These are phyloP conservation scores for Yarrowia osloensis DNA, from an alignment of 805 yeast genomes.

Conservation along the genomic window DNA sequence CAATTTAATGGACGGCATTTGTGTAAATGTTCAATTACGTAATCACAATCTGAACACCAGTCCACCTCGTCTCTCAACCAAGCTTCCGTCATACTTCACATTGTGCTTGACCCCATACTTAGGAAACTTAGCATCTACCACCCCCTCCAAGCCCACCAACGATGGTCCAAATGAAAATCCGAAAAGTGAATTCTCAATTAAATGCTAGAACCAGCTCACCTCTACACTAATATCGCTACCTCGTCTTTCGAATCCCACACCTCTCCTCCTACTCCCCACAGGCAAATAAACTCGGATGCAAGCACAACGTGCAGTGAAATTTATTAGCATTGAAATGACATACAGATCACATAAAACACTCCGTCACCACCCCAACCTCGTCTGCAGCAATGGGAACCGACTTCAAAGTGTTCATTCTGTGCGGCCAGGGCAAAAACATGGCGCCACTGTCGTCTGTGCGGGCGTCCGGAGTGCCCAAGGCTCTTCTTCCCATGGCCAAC, in stretches of 20 bases:
- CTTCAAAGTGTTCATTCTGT: constrained; percentile 84
- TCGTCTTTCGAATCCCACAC: too few relatives aligned
- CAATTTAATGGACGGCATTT: too few relatives aligned
- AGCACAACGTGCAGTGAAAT: constrained; percentile 11
- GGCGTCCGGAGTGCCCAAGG: constrained; percentile 73
- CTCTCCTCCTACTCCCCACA: neutral
- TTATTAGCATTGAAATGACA: neutral
- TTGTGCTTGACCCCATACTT: too few relatives aligned
- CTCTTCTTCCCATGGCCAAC: constrained; percentile 86
- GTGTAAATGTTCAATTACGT: too few relatives aligned
- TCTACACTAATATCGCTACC: too few relatives aligned
- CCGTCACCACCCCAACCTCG: neutral
- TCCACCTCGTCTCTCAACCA: too few relatives aligned
- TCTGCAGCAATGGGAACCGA: constrained; percentile 57
- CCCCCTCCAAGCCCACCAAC: neutral
- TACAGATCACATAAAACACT: neutral
- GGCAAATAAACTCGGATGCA: neutral
- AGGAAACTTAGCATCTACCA: too few relatives aligned
- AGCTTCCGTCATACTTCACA: too few relatives aligned
- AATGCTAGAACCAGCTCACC: too few relatives aligned
- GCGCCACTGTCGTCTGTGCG: constrained; percentile 64
- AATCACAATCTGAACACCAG: too few relatives aligned
- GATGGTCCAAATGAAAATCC: neutral
- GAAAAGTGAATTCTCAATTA: neutral
- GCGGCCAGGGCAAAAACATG: constrained; percentile 79